Conservation (phyloP, 2,329 filamentous ascomycete species). For the Fusarium continuum region DNA sequence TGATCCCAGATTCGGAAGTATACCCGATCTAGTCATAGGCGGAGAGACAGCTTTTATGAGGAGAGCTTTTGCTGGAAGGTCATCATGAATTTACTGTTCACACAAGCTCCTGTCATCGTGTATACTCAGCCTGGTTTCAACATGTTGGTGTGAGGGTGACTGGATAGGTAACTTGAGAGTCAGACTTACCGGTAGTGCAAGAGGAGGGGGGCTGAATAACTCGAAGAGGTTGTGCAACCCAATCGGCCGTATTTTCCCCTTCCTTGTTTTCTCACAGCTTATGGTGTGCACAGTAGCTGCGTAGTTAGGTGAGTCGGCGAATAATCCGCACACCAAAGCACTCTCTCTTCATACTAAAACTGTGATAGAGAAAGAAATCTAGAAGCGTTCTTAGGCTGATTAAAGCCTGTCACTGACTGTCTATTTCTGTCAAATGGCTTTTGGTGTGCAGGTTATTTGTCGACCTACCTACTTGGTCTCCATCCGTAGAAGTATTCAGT, state of each 20-base stretch:
- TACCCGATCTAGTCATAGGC: constrained; percentile 24
- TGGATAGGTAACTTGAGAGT: neutral
- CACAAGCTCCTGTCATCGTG: constrained; percentile 23
- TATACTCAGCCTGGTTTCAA: neutral
- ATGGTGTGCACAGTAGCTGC: too few species aligned
- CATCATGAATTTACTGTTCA: neutral
- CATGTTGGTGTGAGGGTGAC: constrained; percentile 6
- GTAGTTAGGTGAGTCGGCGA: too few species aligned
- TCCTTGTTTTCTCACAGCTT: neutral
- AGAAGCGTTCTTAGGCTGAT: too few species aligned
- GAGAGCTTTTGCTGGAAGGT: neutral
- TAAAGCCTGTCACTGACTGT: too few species aligned
- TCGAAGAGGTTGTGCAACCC: neutral
- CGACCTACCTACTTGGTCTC: neutral
- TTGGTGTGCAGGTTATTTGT: too few species aligned
- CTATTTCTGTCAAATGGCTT: too few species aligned
- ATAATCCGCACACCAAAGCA: too few species aligned
- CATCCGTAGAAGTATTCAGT: constrained; percentile 1
- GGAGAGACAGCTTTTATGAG: neutral
- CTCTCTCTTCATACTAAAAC: too few species aligned
- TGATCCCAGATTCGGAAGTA: constrained; percentile 5
- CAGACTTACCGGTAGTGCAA: too few species aligned
- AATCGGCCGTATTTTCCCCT: neutral
- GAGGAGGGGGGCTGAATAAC: constrained; percentile 9
- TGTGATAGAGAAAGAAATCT: too few species aligned